Evolutionary conservation across 495 filamentous ascomycete genomes (phyloP), one percentile per base, ranked within the genome.

Genomic region (Daldinia caldariorum): DNA sequence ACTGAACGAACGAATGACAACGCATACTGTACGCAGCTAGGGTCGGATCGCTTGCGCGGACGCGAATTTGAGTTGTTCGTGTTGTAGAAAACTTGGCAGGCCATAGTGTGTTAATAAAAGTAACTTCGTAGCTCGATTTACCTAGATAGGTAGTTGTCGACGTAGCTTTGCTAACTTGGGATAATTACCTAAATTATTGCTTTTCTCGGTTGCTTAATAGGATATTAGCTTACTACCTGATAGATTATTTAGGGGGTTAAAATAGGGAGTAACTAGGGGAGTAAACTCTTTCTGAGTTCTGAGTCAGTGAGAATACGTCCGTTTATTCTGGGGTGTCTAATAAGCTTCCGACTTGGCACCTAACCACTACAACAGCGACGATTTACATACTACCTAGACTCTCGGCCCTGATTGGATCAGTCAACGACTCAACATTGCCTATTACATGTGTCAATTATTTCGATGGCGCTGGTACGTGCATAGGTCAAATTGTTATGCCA

Each of bases 21-120:
- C 29, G 29, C 16, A 62, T 29, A 32, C 50, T 54, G 29, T 47
- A 64, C 58, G 54, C 50, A 54, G 61, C 51, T 58, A 58, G 45
- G 45, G 60, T 63, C 51, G 66, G 59, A 63, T 45, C 37, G 41
- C 56, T 39, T 49, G 37, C 59, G 59, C 54, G 54, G 54, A 58
- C 58, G 58, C 37, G 47, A 58, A 57, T 57, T 57, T 16, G 26
- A 34, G 64, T 39, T 43, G 34, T 22, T 8, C 43, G 16, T 45
- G 12, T 39, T 39, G 37, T 39, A 39, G 43, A 47, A 47, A 12
- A 47, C 43, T 4, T 22, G 43, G 43, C 43, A 47, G 12, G 43
- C 16, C 18, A 2, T 47, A 9, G 16, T n/a, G n/a, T n/a, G n/a
- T n/a, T n/a, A n/a, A n/a, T n/a, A n/a, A n/a, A n/a, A n/a, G n/a